Evolutionary conservation across 768 basidiomycete species (phyloP), one percentile per base, ranked within the genome.

Genomic region (Collybiopsis confluens): DNA sequence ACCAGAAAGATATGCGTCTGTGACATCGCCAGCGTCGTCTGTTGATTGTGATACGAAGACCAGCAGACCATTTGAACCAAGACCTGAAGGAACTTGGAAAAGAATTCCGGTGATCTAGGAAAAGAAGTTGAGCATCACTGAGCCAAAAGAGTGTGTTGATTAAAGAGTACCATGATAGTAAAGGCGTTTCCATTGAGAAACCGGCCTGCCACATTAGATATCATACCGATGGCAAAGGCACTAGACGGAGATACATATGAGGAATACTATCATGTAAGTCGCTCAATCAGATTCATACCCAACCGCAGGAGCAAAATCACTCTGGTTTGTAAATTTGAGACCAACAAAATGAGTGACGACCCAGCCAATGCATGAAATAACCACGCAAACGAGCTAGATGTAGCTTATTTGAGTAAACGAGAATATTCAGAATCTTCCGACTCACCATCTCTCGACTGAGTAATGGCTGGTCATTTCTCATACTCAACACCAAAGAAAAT

Each of bases 61-160:
- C 57, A 94, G 76, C 6, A 93, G 79, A 27, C 91, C 91, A 10
- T 88, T 89, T 41, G 82, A 88, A 7, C 85, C 82, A 10, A 93
- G 77, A 36, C 90, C 91, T 7, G 87, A 88, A 0, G 90, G 91
- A 1, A 93, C 77, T 69, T 93, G 92, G 71, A 92, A 88, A 15
- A 92, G 74, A 45, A 93, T 88, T 21, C 87, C 90, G 0, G 86
- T 88, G 58, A 89, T 85, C 72, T 75, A 52, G 77, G 71, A 46
- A 1, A 20, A 45, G 45, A 33, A 33, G 15, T 47, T 5, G 35
- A 18, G 20, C 33, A 11, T 11, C 2, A 30, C 37, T 8, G 23
- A 21, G 26, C 33, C 27, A 24, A 16, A 16, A 24, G 18, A 52
- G 1, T 26, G 10, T n/a, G n/a, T n/a, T n/a, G n/a, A n/a, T 21